phyloP scores from a whole-genome alignment of 805 yeast species.

The Myxozyma udenii region DNA sequence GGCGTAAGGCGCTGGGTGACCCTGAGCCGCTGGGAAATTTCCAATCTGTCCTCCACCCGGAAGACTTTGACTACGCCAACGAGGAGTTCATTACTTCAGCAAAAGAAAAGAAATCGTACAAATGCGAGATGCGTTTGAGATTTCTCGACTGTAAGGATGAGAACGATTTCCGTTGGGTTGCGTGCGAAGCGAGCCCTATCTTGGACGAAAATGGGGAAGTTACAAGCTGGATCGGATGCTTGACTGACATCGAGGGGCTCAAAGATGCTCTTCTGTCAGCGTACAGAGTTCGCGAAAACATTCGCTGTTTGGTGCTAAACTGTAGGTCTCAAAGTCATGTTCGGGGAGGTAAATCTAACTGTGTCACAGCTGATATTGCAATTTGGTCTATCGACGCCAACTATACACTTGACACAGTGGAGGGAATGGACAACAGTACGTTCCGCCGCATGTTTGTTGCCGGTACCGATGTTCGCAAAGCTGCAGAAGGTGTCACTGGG shows the following conservation, averaged over 20 bases:
- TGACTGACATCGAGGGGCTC: conserved; percentile 6
- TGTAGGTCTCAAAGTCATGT: conserved; percentile 4
- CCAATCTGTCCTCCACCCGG: too few relatives aligned
- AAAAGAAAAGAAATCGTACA: too few relatives aligned
- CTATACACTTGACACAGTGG: conserved; percentile 9
- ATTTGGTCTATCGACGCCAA: conserved; percentile 15
- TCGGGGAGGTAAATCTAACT: too few relatives aligned
- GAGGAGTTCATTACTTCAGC: too few relatives aligned
- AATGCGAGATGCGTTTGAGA: too few relatives aligned
- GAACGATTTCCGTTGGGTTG: conserved; percentile 8
- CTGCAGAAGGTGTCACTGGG: background rate
- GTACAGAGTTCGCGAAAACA: conserved; percentile 7
- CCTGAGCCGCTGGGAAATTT: too few relatives aligned
- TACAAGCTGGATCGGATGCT: conserved; percentile 2
- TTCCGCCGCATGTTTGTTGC: background rate
- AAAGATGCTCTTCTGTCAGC: conserved; percentile 6
- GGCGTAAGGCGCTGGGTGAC: too few relatives aligned
- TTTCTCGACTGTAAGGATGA: conserved; percentile 3
- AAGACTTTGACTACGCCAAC: too few relatives aligned
- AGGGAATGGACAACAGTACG: conserved; percentile 7
- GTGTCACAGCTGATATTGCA: conserved; percentile 8
- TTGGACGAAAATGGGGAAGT: background rate
- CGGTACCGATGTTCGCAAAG: conserved; percentile 7
- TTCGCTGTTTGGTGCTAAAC: conserved; percentile 9
- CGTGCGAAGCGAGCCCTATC: conserved; percentile 4